Conservation (phyloP, 2,329 filamentous ascomycete species). For the Ophiostoma pallidulum region DNA sequence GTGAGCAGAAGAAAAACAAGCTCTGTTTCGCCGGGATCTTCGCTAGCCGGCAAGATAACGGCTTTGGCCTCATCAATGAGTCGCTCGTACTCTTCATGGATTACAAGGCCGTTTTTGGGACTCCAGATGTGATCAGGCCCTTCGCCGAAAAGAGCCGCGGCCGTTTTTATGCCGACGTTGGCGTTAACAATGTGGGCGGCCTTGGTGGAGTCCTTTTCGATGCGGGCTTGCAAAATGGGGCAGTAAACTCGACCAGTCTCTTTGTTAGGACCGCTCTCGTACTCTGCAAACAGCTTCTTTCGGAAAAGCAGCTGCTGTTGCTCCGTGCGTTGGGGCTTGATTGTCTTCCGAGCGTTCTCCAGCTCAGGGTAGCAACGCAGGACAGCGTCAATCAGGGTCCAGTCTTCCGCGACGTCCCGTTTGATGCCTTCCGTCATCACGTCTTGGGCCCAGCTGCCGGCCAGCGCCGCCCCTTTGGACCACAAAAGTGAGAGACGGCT, state of each 20-base stretch:
- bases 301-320: constrained; percentile 1
- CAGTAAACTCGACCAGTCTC: background rate
- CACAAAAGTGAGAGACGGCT: background rate
- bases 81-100: background rate
- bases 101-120: background rate
- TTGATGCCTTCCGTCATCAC: background rate
- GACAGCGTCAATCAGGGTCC: background rate
- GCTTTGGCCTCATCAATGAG: background rate
- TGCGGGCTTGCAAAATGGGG: background rate
- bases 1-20: background rate
- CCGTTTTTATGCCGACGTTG: background rate
- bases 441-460: background rate
- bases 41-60: background rate
- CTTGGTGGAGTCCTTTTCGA: background rate
- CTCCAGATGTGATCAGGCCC: background rate
- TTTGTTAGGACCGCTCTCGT: background rate
- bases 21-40: background rate
- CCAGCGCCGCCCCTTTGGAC: background rate
- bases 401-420: background rate
- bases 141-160: background rate
- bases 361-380: background rate
- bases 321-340: background rate
- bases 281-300: background rate
- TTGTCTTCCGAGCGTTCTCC: background rate
- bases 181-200: background rate